phyloP scores from a whole-genome alignment of 164 flowering plant species.

The Saururus chinensis region DNA sequence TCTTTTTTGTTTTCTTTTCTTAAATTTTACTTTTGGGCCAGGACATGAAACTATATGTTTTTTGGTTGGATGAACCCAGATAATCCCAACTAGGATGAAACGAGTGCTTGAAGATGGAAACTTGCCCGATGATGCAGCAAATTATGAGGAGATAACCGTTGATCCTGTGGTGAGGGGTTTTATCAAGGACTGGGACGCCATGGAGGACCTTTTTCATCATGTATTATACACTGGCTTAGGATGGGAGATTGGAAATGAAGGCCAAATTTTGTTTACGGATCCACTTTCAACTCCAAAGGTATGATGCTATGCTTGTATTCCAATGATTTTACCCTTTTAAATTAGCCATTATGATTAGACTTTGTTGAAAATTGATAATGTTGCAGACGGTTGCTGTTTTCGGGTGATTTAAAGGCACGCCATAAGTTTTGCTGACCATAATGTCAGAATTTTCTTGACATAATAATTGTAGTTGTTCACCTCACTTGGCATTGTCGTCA shows the following conservation, averaged over 20 bases:
- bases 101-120: constrained; percentile 55
- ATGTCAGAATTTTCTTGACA: no score
- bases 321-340: no score
- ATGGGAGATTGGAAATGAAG: constrained; percentile 99
- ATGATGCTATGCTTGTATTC: neutral
- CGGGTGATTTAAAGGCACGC: no score
- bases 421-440: no score
- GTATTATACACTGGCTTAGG: constrained; percentile 83
- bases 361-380: no score
- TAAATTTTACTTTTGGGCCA: neutral
- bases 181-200: constrained; percentile 94
- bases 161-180: constrained; percentile 89
- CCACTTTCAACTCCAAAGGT: constrained; percentile 97
- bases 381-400: no score
- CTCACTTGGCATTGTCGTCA: no score
- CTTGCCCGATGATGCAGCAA: constrained; percentile 28
- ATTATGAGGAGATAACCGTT: constrained; percentile 42
- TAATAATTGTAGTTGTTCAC: no score
- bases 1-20: neutral
- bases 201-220: constrained; percentile 87
- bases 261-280: constrained; percentile 87
- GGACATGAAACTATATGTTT: neutral
- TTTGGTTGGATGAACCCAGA: constrained; percentile 24
- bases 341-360: no score
- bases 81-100: constrained; percentile 87